Conservation (phyloP, 2,329 filamentous ascomycete species). For the Epichloe glyceriae region DNA sequence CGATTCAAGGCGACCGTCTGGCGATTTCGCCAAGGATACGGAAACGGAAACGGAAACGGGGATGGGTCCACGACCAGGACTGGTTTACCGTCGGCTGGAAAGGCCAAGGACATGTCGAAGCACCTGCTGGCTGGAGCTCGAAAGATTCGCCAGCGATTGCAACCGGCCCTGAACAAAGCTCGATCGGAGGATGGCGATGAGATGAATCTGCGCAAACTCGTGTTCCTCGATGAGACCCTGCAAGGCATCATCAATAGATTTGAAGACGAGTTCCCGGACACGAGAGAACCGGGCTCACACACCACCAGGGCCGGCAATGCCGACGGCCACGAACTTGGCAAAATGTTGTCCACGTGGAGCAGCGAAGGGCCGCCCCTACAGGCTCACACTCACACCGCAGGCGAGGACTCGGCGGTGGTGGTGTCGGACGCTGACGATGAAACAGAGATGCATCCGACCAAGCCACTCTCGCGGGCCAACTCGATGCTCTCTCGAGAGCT, state of each 20-base stretch:
- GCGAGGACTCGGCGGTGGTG: constrained; percentile 23
- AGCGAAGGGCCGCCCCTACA: constrained; percentile 11
- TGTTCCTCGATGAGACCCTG: constrained; percentile 80
- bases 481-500: constrained; percentile 41
- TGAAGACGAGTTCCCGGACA: constrained; percentile 92
- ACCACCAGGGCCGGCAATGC: not conserved
- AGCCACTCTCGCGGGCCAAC: constrained; percentile 35
- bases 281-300: constrained; percentile 31
- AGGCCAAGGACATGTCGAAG: constrained; percentile 87
- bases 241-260: constrained; percentile 89
- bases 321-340: not conserved
- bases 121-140: constrained; percentile 76
- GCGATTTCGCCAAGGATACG: constrained; percentile 39
- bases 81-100: constrained; percentile 33
- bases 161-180: constrained; percentile 68
- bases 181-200: constrained; percentile 58
- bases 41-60: constrained; percentile 28
- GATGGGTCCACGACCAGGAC: constrained; percentile 29
- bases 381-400: constrained; percentile 13
- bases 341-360: constrained; percentile 3
- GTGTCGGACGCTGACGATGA: constrained; percentile 39
- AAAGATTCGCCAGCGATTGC: constrained; percentile 72
- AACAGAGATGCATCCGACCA: constrained; percentile 27
- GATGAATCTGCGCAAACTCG: constrained; percentile 65
- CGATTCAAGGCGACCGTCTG: constrained; percentile 42